Evolutionary conservation across 768 basidiomycete species (phyloP), one percentile per base, ranked within the genome.

Genomic region (Auriscalpium vulgare): DNA sequence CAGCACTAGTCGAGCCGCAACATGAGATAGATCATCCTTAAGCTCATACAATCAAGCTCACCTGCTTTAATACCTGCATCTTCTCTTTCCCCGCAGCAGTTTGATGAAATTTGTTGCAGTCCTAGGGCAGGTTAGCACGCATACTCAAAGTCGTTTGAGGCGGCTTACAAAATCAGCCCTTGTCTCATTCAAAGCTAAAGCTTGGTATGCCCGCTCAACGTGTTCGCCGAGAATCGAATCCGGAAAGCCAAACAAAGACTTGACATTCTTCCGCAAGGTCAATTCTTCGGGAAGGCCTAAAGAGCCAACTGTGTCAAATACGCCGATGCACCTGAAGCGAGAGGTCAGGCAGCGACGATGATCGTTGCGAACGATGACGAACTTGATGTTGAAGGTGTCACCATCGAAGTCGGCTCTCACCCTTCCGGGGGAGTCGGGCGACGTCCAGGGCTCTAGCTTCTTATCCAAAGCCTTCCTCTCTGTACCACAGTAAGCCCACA

Each of bases 281-380:
- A 88, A 63, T 61, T 87, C 86, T 62, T 83, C 83, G 1, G 87
- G 87, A 14, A 89, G 68, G 10, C 86, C 86, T 34, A 87, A 66
- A 10, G 85, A 77, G 13, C 85, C 85, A n/a, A 88, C 87, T 6
- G 87, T 89, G 62, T 89, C 87, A 63, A 84, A 89, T 17, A 89
- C 85, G 2, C 87, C 87, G 53, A 89, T 62, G 59, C 84, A 85
- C 67, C 82, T 85, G 10, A 34, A 4, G 17, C 43, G 36, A 59
- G 48, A 54, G 23, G 29, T 52, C 29, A 48, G 14, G 46, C 34
- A 38, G 55, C 48, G 45, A 43, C 9, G 34, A 45, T 54, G 40
- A 9, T 10, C 37, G 48, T 37, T 21, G 45, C 19, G 13, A 38
- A 23, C 37, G 10, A 38, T 14, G 16, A 59, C 75, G 53, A 53